Evolutionary conservation across 2,329 filamentous ascomycete species (phyloP).

Genomic region (Fusarium algeriense): DNA sequence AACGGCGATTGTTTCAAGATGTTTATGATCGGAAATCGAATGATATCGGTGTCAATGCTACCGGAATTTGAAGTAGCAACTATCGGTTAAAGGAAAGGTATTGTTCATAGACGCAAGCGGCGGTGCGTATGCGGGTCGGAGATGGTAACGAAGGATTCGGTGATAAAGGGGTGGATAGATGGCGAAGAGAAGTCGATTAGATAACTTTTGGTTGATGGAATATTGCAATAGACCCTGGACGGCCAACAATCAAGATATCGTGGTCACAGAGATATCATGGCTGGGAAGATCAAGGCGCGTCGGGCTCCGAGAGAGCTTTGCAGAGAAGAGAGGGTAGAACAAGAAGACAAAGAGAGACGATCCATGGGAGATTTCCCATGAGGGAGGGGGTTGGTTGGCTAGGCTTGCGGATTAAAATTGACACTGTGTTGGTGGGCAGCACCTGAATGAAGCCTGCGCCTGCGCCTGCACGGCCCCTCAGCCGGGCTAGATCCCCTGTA

Average conservation of each 20-base stretch:
- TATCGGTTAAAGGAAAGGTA: slow-evolving; percentile 21
- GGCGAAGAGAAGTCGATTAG: slow-evolving; percentile 24
- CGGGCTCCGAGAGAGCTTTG: slow-evolving; percentile 36
- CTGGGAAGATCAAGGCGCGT: slow-evolving; percentile 39
- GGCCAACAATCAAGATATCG: slow-evolving; percentile 33
- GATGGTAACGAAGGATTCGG: slow-evolving; percentile 28
- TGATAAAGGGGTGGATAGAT: slow-evolving; percentile 31
- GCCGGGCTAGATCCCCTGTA: slow-evolving; percentile 27
- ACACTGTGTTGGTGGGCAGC: slow-evolving; percentile 43
- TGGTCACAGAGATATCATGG: slow-evolving; percentile 39
- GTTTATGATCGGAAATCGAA: slow-evolving; percentile 1
- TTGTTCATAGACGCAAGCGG: slow-evolving; percentile 33
- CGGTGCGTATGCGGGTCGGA: slow-evolving; percentile 22
- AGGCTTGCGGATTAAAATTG: slow-evolving; percentile 10
- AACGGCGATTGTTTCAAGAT: not conserved
- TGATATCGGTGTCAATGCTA: slow-evolving; percentile 8
- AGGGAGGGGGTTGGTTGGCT: slow-evolving; percentile 43
- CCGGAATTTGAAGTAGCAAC: not conserved
- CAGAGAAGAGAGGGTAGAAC: slow-evolving; percentile 37
- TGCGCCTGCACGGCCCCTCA: slow-evolving; percentile 23
- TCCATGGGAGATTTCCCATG: slow-evolving; percentile 36
- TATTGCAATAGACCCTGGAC: slow-evolving; percentile 7
- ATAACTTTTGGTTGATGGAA: slow-evolving; percentile 10
- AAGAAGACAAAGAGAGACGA: slow-evolving; percentile 25
- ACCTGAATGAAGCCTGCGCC: slow-evolving; percentile 31